Conservation (phyloP, 495 filamentous ascomycete genomes). For the Penicillium steckii region DNA sequence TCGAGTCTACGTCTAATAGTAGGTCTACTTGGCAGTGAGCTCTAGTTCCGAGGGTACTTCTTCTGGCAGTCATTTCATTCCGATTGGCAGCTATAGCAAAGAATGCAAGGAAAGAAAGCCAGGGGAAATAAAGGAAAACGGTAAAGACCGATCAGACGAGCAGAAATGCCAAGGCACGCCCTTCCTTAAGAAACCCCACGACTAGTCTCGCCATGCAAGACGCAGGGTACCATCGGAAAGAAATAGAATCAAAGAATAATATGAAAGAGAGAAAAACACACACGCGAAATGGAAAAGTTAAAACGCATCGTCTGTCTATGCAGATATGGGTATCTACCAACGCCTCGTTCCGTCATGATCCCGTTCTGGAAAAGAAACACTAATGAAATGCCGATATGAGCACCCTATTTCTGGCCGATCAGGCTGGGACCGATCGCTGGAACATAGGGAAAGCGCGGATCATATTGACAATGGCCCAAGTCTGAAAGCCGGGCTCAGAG, state of each 20-base stretch:
- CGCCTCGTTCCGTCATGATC: conserved; percentile 50
- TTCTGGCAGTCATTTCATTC: conserved; percentile 4
- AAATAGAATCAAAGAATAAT: conserved; percentile 11
- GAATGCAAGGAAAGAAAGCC: conserved; percentile 2
- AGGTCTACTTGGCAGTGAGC: too few relatives aligned
- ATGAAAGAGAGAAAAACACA: conserved; percentile 30
- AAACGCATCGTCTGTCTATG: conserved; percentile 36
- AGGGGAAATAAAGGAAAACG: conserved; percentile 17
- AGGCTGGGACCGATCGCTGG: conserved; percentile 16
- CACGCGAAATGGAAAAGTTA: conserved; percentile 25
- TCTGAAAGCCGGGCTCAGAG: conserved; percentile 37
- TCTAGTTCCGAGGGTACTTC: too few relatives aligned
- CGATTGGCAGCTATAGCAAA: neutral
- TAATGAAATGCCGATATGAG: conserved; percentile 29
- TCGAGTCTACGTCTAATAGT: too few relatives aligned
- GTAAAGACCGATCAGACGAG: conserved; percentile 23
- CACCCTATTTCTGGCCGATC: conserved; percentile 26
- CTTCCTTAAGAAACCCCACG: neutral
- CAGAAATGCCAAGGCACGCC: neutral
- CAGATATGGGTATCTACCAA: conserved; percentile 52
- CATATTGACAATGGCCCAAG: conserved; percentile 36
- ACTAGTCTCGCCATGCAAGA: neutral
- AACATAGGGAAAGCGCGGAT: conserved; percentile 26
- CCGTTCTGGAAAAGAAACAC: conserved; percentile 26
- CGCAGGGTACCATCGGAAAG: neutral